phyloP scores from a whole-genome alignment of 139 green algal species.

The Spirogloea muscicola region DNA sequence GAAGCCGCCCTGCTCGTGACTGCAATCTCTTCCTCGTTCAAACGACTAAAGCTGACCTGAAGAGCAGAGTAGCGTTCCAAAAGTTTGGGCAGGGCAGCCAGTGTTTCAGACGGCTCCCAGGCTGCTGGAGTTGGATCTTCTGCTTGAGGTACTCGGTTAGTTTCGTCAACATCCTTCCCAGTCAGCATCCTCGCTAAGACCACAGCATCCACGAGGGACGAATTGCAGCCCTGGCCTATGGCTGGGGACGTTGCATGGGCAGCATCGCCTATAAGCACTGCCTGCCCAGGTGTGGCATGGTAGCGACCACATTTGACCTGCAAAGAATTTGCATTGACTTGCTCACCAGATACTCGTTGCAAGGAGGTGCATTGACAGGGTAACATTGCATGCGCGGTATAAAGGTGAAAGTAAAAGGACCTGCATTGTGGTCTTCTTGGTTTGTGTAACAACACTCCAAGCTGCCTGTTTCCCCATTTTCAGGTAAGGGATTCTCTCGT shows the following conservation, averaged over 20 bases:
- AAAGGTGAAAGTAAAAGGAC: too few relatives aligned
- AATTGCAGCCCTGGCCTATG: slow-evolving; percentile 13
- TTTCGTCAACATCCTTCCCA: background rate
- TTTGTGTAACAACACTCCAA: too few relatives aligned
- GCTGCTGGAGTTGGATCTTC: too few relatives aligned
- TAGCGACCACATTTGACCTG: slow-evolving; percentile 3
- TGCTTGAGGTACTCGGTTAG: background rate
- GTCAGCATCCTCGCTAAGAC: background rate
- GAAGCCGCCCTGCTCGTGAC: too few relatives aligned
- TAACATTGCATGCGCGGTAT: too few relatives aligned
- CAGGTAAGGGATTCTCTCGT: too few relatives aligned
- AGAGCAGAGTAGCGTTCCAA: slow-evolving; percentile 1
- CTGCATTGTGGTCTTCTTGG: too few relatives aligned
- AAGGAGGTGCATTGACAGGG: too few relatives aligned
- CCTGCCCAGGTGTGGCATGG: background rate
- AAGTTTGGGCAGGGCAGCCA: background rate
- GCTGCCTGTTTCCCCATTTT: too few relatives aligned
- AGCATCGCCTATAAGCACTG: slow-evolving; percentile 5
- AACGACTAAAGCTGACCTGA: background rate
- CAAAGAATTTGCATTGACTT: too few relatives aligned
- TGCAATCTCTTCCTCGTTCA: too few relatives aligned
- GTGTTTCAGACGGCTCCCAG: background rate
- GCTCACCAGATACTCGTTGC: too few relatives aligned
- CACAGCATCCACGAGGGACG: background rate
- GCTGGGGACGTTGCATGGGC: slow-evolving; percentile 4